Conservation (phyloP, 306 rosid genomes). For the Pterocarpus santalinus region DNA sequence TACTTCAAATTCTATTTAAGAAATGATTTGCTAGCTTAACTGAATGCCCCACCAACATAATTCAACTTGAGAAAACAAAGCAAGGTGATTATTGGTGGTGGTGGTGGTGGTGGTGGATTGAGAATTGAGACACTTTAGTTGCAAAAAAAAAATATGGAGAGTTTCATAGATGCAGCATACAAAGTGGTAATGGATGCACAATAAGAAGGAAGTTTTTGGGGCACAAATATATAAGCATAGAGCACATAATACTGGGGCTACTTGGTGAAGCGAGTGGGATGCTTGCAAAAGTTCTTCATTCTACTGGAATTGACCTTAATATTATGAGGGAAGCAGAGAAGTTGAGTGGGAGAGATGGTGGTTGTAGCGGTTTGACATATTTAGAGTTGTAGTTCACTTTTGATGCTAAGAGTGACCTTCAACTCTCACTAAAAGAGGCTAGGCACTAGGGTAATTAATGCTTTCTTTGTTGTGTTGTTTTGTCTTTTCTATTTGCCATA, state of each 20-base stretch:
- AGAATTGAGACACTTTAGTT: background rate
- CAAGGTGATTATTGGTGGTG: no score
- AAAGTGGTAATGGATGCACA: constrained; percentile 73
- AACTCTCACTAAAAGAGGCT: constrained; percentile 70
- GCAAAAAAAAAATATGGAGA: constrained; percentile 66
- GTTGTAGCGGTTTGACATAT: constrained; percentile 63
- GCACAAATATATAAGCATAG: constrained; percentile 78
- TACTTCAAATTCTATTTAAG: background rate
- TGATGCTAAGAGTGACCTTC: constrained; percentile 75
- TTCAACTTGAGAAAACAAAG: background rate
- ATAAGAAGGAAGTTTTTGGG: constrained; percentile 76
- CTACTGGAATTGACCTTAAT: constrained; percentile 71
- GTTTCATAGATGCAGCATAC: constrained; percentile 69
- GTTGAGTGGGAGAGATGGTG: constrained; percentile 74
- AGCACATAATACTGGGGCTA: constrained; percentile 79
- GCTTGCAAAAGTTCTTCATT: constrained; percentile 74
- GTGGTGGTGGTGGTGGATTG: background rate
- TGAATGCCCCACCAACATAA: background rate
- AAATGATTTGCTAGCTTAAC: background rate
- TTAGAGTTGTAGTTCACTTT: constrained; percentile 72
- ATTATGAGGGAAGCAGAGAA: constrained; percentile 72
- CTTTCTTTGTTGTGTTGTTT: background rate
- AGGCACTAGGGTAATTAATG: constrained; percentile 60
- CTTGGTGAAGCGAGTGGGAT: constrained; percentile 71
- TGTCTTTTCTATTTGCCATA: background rate